These are phyloP conservation scores for Aspergillus tanneri DNA, from an alignment of 2,329 filamentous ascomycete genomes.

Conservation along the genomic window DNA sequence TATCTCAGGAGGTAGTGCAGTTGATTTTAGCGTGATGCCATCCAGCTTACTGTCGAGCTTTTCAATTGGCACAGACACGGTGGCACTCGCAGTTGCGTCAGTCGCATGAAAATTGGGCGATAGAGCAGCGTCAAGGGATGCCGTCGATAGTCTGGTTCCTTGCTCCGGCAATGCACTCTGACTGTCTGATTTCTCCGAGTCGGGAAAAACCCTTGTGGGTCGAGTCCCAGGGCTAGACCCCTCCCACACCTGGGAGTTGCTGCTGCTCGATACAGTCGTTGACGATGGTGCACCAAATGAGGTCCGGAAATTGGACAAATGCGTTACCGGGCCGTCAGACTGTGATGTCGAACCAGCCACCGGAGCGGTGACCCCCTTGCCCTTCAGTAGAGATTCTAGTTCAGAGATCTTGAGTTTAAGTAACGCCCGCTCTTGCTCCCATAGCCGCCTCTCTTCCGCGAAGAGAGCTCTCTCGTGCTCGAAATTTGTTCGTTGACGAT, in stretches of 20 bases:
- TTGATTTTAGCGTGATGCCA: constrained; percentile 49
- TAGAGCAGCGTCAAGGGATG: constrained; percentile 42
- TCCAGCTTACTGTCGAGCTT: constrained; percentile 48
- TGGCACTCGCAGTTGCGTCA: constrained; percentile 31
- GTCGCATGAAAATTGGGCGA: constrained; percentile 37
- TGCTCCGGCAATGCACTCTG: constrained; percentile 30
- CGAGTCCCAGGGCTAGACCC: constrained; percentile 40
- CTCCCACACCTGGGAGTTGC: constrained; percentile 43
- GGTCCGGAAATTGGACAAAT: constrained; percentile 6
- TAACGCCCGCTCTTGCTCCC: constrained; percentile 45
- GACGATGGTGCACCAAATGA: too few species aligned
- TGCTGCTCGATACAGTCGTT: too few species aligned
- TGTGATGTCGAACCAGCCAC: constrained; percentile 12
- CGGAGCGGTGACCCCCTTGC: constrained; percentile 10
- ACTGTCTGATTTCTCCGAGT: constrained; percentile 28
- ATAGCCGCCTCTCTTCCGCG: constrained; percentile 44
- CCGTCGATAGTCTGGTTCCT: constrained; percentile 22
- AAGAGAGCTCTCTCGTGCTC: constrained; percentile 44
- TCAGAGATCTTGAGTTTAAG: constrained; percentile 44
- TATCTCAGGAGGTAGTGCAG: constrained; percentile 44
- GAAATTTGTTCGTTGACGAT: constrained; percentile 40
- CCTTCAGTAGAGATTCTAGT: constrained; percentile 37
- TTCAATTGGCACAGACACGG: constrained; percentile 47
- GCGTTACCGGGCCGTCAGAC: constrained; percentile 11
- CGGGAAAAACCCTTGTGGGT: constrained; percentile 46